Percentiles rank a stretch among this genome's conserved stretches.
phyloP scores from a whole-genome alignment of 2,329 filamentous ascomycete genomes.

The Calonectria pteridis region DNA sequence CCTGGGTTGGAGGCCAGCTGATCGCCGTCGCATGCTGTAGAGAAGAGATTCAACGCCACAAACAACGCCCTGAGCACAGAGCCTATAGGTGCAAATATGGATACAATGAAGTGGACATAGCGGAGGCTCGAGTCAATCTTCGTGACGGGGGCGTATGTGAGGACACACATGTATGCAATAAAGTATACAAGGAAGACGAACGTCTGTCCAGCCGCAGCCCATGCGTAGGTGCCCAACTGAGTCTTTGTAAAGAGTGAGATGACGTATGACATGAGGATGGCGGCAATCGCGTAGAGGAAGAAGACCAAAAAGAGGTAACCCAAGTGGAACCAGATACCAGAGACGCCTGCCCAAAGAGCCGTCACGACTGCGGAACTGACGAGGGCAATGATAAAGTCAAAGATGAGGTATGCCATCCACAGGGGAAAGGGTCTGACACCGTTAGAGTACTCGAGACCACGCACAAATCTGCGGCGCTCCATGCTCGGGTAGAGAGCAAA shows the following conservation, averaged over 20 bases:
- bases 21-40: conserved; percentile 77
- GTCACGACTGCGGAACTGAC: conserved; percentile 73
- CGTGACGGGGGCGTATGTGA: conserved; percentile 80
- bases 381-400: conserved; percentile 84
- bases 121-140: conserved; percentile 76
- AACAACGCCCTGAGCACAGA: conserved; percentile 82
- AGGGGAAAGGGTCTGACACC: conserved; percentile 85
- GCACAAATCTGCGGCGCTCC: conserved; percentile 82
- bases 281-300: conserved; percentile 83
- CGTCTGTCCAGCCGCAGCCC: conserved; percentile 82
- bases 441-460: conserved; percentile 91
- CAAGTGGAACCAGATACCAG: conserved; percentile 79
- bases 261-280: conserved; percentile 82
- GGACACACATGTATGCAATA: conserved; percentile 76
- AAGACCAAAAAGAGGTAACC: conserved; percentile 87
- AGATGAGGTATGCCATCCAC: conserved; percentile 85
- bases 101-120: conserved; percentile 81
- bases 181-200: conserved; percentile 79
- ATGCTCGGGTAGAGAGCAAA: conserved; percentile 91
- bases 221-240: conserved; percentile 87
- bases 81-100: conserved; percentile 80
- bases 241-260: conserved; percentile 84
- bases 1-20: conserved; percentile 76
- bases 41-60: conserved; percentile 85
- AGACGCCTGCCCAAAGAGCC: conserved; percentile 75